A percentile compares a stretch with the other conserved stretches of the same genome.
Evolutionary conservation across 2,329 filamentous ascomycete genomes (phyloP).

Genomic region (Eurotiales sp.): DNA sequence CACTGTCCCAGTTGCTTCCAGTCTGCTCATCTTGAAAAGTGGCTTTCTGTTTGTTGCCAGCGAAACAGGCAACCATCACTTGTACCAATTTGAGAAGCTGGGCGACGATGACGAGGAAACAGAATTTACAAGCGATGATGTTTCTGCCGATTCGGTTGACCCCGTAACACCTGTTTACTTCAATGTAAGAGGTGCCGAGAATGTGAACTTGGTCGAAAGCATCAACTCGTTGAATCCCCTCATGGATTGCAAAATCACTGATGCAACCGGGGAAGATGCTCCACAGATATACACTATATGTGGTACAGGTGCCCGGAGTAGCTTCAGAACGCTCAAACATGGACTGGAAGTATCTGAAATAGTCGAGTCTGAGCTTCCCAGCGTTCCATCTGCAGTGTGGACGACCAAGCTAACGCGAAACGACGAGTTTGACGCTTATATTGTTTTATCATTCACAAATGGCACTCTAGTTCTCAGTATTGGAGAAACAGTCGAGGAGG

Average conservation of each 20-base stretch:
- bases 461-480: conserved; percentile 90
- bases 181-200: conserved; percentile 71
- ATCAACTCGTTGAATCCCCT: conserved; percentile 88
- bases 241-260: conserved; percentile 86
- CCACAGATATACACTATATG: conserved; percentile 94
- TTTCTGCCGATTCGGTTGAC: conserved; percentile 68
- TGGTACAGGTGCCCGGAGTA: conserved; percentile 81
- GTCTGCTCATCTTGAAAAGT: conserved; percentile 87
- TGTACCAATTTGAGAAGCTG: conserved; percentile 96
- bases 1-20: conserved; percentile 83
- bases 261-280: conserved; percentile 85
- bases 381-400: conserved; percentile 89
- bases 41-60: conserved; percentile 91
- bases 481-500: conserved; percentile 93
- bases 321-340: conserved; percentile 88
- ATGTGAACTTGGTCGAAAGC: conserved; percentile 78
- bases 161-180: conserved; percentile 80
- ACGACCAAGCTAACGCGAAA: conserved; percentile 79
- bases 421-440: conserved; percentile 89
- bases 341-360: conserved; percentile 91
- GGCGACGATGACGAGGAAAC: conserved; percentile 91
- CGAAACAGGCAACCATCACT: conserved; percentile 87
- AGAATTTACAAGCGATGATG: conserved; percentile 80
- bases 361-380: conserved; percentile 86
- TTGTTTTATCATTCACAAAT: conserved; percentile 89